Evolutionary conservation across 148 eudicot genomes (phyloP).

Genomic region (Rhododendron ovatum): DNA sequence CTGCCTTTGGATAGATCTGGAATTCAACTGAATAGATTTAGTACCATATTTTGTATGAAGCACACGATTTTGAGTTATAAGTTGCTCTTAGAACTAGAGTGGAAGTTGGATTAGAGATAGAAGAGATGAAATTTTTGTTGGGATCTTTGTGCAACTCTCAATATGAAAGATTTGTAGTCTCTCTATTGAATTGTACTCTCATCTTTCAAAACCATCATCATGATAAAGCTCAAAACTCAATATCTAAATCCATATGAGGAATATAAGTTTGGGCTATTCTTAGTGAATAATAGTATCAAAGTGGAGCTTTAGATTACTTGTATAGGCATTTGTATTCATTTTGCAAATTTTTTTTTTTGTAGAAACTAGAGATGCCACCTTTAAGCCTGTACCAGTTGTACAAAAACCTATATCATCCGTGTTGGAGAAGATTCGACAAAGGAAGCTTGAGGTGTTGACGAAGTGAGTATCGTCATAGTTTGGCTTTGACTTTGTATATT

Average conservation of each 20-base stretch:
- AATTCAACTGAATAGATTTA: neutral
- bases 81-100: neutral
- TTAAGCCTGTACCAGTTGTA: conserved; percentile 60
- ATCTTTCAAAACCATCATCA: neutral
- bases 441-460: conserved; percentile 70
- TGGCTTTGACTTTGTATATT: neutral
- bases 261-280: neutral
- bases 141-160: neutral
- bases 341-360: conserved; percentile 1
- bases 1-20: neutral
- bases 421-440: conserved; percentile 77
- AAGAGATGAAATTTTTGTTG: neutral
- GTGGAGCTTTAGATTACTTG: neutral
- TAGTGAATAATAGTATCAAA: neutral
- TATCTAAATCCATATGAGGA: neutral
- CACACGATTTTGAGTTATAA: neutral
- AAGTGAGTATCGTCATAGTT: conserved; percentile 35
- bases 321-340: neutral
- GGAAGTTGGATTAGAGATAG: neutral
- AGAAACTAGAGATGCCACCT: conserved; percentile 74
- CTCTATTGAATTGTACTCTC: neutral
- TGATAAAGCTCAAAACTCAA: neutral
- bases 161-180: neutral
- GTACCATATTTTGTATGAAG: neutral
- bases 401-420: conserved; percentile 76